Evolutionary conservation across 768 basidiomycete species (phyloP).

Genomic region (Lanmaoa pseudosensibilis): DNA sequence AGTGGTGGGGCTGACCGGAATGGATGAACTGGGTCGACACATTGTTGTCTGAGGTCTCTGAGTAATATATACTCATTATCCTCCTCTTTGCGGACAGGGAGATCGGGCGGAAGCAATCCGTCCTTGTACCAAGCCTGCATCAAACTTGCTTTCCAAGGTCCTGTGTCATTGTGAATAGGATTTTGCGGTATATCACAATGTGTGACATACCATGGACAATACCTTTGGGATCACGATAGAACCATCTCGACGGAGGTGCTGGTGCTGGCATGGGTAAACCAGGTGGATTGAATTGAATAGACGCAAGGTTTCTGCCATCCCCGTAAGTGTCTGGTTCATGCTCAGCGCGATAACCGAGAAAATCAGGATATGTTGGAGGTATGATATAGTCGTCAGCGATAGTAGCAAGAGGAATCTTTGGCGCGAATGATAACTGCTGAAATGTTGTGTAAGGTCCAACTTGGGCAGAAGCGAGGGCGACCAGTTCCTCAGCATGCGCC

Average conservation of each 20-base stretch:
- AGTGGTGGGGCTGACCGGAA: constrained; percentile 55
- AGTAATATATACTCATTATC: constrained; percentile 67
- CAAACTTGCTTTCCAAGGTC: constrained; percentile 83
- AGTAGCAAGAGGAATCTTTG: constrained; percentile 82
- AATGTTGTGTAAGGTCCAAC: constrained; percentile 89
- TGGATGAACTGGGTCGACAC: constrained; percentile 78
- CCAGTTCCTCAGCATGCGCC: constrained; percentile 62
- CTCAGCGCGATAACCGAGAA: constrained; percentile 65
- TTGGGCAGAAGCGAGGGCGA: constrained; percentile 65
- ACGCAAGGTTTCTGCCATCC: constrained; percentile 48
- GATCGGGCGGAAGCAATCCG: constrained; percentile 75
- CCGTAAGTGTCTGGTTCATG: constrained; percentile 58
- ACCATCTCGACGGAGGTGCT: constrained; percentile 73
- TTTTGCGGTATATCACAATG: background rate
- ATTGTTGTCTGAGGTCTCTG: constrained; percentile 74
- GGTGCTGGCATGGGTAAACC: constrained; percentile 73
- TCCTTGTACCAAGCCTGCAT: constrained; percentile 93
- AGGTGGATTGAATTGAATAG: constrained; percentile 74
- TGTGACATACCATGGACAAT: constrained; percentile 66
- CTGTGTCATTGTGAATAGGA: constrained; percentile 37
- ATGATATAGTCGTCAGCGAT: constrained; percentile 92
- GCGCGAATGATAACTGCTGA: constrained; percentile 84
- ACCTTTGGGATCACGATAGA: constrained; percentile 80
- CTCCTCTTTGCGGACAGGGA: constrained; percentile 78
- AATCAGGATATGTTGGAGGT: constrained; percentile 83